Conservation (phyloP, 768 basidiomycete species). For the Suillus tomentosus region DNA sequence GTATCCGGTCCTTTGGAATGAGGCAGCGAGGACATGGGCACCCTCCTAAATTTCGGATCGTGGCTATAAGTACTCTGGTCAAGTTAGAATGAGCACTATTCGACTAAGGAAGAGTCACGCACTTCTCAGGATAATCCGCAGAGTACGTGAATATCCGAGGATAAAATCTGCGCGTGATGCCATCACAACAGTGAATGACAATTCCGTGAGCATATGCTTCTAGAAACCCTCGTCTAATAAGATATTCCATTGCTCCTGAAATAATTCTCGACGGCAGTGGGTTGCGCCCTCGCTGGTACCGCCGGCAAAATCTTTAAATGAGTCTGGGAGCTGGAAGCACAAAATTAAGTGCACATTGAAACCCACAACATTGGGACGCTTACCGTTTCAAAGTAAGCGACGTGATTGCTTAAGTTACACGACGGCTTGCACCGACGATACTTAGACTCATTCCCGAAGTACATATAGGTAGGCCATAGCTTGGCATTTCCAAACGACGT, state of each 20-base stretch:
- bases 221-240: slow-evolving; percentile 18
- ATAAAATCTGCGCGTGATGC: slow-evolving; percentile 19
- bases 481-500: neutral
- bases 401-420: neutral
- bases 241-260: slow-evolving; percentile 21
- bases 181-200: slow-evolving; percentile 19
- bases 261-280: slow-evolving; percentile 20
- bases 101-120: neutral
- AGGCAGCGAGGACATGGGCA: slow-evolving; percentile 34
- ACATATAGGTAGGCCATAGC: neutral
- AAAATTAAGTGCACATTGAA: neutral
- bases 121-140: slow-evolving; percentile 35
- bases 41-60: slow-evolving; percentile 22
- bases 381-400: neutral
- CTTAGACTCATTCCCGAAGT: neutral
- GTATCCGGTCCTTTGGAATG: slow-evolving; percentile 15
- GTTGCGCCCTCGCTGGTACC: neutral
- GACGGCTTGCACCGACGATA: neutral
- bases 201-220: slow-evolving; percentile 24
- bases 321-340: neutral
- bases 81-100: neutral
- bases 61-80: slow-evolving; percentile 24
- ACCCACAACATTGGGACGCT: too few species aligned
- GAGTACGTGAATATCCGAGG: slow-evolving; percentile 25
- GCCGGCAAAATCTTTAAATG: neutral